Percentiles rank a stretch among this genome's conserved stretches.
These are phyloP conservation scores for Durio zibethinus DNA, from an alignment of 345 rosid species.

Conservation along the genomic window DNA sequence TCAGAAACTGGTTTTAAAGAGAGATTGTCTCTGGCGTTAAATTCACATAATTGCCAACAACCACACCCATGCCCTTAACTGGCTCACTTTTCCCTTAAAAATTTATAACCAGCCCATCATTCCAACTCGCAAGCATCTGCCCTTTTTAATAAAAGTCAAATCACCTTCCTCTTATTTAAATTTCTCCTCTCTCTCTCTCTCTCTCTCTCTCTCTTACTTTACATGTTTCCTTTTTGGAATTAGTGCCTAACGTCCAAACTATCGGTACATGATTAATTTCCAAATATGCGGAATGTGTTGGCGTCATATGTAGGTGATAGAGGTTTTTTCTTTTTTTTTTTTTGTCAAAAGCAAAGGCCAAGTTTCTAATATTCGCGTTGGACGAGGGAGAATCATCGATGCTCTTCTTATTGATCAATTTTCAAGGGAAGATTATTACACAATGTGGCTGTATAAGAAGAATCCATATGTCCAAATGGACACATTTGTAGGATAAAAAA, in stretches of 20 bases:
- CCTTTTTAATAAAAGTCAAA: background rate
- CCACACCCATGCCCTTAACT: background rate
- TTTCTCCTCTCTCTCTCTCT: background rate
- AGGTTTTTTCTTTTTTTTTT: background rate
- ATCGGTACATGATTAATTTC: background rate
- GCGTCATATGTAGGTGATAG: background rate
- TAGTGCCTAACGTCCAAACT: slow-evolving; percentile 15
- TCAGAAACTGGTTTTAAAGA: slow-evolving; percentile 1
- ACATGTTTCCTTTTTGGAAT: background rate
- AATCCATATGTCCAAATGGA: background rate
- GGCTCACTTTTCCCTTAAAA: background rate
- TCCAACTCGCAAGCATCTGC: background rate
- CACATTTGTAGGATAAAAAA: slow-evolving; percentile 6
- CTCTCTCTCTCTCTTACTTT: too few relatives aligned
- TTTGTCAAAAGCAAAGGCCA: background rate
- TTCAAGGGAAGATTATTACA: slow-evolving; percentile 10
- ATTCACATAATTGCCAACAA: slow-evolving; percentile 20
- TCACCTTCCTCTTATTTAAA: background rate
- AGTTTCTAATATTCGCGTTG: slow-evolving; percentile 26
- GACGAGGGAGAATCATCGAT: slow-evolving; percentile 26
- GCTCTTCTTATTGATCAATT: slow-evolving; percentile 19
- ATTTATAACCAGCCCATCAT: background rate
- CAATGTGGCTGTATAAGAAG: slow-evolving; percentile 1
- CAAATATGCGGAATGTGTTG: background rate
- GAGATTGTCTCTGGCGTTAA: background rate